phyloP scores from a whole-genome alignment of 371 early-diverging fungal species.

The Mortierella sp. region DNA sequence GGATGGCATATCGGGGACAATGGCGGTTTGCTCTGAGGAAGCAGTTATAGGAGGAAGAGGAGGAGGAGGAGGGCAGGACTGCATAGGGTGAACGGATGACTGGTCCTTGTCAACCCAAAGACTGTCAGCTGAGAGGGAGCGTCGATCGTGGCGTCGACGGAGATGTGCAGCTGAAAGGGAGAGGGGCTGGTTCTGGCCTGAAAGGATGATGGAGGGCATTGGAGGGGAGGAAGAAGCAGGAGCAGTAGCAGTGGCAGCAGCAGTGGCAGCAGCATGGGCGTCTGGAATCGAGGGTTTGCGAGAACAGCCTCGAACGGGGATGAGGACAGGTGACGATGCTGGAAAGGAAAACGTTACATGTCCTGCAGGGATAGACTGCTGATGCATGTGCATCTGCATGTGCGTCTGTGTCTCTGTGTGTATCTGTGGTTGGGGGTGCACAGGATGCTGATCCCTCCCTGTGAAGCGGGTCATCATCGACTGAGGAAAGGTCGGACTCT shows the following conservation, averaged over 20 bases:
- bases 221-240: not conserved
- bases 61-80: not conserved
- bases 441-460: conserved; percentile 18
- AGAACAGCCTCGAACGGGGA: conserved; percentile 17
- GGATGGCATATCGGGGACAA: not conserved
- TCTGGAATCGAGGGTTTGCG: not conserved
- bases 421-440: not conserved
- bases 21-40: not conserved
- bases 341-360: not conserved
- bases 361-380: not conserved
- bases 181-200: not conserved
- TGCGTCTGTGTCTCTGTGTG: conserved; percentile 1
- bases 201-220: not conserved
- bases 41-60: not conserved
- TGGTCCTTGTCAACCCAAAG: conserved; percentile 13
- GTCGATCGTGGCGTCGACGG: conserved; percentile 10
- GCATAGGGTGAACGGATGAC: too few relatives aligned
- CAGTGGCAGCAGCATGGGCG: not conserved
- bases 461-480: conserved; percentile 26
- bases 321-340: conserved; percentile 11
- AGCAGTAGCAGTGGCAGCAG: not conserved
- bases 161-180: conserved; percentile 17
- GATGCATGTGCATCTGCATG: conserved; percentile 11
- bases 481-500: conserved; percentile 34
- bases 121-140: conserved; percentile 42